Evolutionary conservation across 2,329 filamentous ascomycete species (phyloP).

Genomic region (Scedosporium dehoogii): DNA sequence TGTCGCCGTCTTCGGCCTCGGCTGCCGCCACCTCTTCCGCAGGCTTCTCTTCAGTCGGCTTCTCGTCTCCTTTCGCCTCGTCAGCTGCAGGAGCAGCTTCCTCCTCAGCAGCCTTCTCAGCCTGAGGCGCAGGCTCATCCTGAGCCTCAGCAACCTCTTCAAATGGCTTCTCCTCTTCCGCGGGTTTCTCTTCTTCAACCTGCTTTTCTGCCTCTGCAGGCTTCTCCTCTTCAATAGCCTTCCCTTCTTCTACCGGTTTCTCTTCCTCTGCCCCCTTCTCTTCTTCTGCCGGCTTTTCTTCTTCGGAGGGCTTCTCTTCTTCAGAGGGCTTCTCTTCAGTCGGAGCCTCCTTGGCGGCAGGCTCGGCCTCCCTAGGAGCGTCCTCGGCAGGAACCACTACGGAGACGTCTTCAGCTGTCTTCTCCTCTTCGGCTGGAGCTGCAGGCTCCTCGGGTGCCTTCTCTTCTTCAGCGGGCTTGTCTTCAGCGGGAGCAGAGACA

Average conservation of each 20-base stretch:
- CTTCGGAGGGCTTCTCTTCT: neutral
- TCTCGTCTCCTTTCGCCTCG: conserved; percentile 2
- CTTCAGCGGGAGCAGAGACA: neutral
- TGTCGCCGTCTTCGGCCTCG: neutral
- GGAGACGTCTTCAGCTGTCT: neutral
- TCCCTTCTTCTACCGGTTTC: neutral
- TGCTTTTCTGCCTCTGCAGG: too few relatives aligned
- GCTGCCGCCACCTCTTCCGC: neutral
- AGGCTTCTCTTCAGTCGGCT: conserved; percentile 1
- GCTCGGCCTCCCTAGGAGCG: neutral
- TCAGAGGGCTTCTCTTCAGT: neutral
- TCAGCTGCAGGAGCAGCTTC: neutral
- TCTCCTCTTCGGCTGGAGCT: neutral
- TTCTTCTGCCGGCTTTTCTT: neutral
- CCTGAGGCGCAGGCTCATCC: conserved; percentile 7
- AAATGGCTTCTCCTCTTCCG: neutral
- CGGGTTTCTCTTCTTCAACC: neutral
- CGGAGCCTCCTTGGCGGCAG: neutral
- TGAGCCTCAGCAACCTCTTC: conserved; percentile 2
- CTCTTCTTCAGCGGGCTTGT: neutral
- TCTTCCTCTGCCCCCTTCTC: too few relatives aligned
- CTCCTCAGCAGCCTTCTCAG: conserved; percentile 2
- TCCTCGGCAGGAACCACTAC: neutral
- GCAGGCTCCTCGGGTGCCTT: neutral
- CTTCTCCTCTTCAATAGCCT: too few relatives aligned